These are phyloP conservation scores for Wickerhamomyces rabaulensis DNA, from an alignment of 805 yeast species.

Conservation along the genomic window DNA sequence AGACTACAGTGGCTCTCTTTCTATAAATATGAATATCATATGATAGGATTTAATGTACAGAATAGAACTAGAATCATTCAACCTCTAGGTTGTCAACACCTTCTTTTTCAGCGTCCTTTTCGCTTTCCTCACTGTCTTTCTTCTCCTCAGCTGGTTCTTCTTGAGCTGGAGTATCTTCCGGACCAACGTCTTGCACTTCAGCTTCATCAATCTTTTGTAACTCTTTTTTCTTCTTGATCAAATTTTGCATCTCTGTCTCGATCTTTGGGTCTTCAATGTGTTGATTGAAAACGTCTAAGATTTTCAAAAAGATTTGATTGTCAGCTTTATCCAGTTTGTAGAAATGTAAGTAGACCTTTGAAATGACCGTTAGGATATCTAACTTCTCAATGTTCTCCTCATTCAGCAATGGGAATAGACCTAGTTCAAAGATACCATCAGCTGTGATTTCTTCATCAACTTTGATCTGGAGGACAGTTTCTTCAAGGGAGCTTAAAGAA, in stretches of 20 bases:
- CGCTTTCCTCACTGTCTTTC: not conserved
- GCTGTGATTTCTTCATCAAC: conserved; percentile 39
- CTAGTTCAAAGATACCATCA: conserved; percentile 59
- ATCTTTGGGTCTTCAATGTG: conserved; percentile 33
- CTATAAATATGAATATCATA: not conserved
- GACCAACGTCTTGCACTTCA: not conserved
- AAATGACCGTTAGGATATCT: conserved; percentile 60
- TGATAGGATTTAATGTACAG: not conserved
- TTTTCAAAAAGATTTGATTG: conserved; percentile 32
- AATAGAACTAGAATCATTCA: not conserved
- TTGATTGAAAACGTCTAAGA: conserved; percentile 33
- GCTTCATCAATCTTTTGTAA: conserved; percentile 17
- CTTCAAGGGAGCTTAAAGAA: conserved; percentile 60
- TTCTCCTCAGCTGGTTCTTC: not conserved
- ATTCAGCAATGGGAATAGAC: conserved; percentile 66
- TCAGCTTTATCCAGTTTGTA: conserved; percentile 31
- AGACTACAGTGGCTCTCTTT: not conserved
- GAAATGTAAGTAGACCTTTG: conserved; percentile 47
- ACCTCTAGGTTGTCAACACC: not conserved
- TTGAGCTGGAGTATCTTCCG: too few species aligned
- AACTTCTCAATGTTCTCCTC: conserved; percentile 54
- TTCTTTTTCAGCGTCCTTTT: not conserved
- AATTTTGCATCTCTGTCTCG: conserved; percentile 32
- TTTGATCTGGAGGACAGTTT: conserved; percentile 30
- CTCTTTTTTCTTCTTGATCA: conserved; percentile 31